Evolutionary conservation across 495 filamentous ascomycete genomes (phyloP).

Genomic region (Penicillium maclennaniae): DNA sequence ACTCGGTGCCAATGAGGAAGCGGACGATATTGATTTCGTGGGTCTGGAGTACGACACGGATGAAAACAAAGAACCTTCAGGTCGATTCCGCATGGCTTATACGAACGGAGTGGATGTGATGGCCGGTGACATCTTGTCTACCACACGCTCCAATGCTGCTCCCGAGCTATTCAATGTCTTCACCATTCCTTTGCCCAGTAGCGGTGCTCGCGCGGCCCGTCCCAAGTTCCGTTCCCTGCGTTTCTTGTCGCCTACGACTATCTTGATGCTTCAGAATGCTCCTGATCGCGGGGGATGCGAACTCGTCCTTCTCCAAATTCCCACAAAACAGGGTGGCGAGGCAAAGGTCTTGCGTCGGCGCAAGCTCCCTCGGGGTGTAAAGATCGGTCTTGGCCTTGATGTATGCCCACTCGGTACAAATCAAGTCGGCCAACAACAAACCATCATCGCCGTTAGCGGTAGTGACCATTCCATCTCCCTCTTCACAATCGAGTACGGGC

Average conservation of each 20-base stretch:
- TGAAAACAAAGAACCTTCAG: conserved; percentile 24
- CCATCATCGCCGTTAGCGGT: conserved; percentile 75
- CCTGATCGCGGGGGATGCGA: conserved; percentile 60
- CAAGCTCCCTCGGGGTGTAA: conserved; percentile 53
- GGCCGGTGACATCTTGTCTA: conserved; percentile 34
- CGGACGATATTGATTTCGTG: conserved; percentile 75
- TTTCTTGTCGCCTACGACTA: conserved; percentile 59
- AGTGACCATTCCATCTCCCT: conserved; percentile 78
- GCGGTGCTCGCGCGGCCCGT: conserved; percentile 27
- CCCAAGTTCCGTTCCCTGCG: conserved; percentile 64
- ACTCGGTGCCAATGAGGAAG: conserved; percentile 61
- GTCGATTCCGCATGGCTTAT: conserved; percentile 69
- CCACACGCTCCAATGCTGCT: conserved; percentile 41
- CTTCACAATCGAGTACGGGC: conserved; percentile 62
- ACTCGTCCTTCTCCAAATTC: conserved; percentile 60
- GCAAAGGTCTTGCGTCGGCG: conserved; percentile 49
- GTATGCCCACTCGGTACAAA: conserved; percentile 60
- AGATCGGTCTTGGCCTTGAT: conserved; percentile 69
- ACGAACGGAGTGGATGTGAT: conserved; percentile 75
- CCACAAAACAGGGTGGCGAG: conserved; percentile 14
- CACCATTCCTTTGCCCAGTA: conserved; percentile 55
- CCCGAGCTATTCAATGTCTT: conserved; percentile 58
- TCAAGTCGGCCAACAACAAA: conserved; percentile 60
- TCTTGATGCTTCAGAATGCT: conserved; percentile 50
- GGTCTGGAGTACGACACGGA: conserved; percentile 39